Evolutionary conservation across 352 stramenopile genomes (phyloP).

Genomic region (Phytophthora tubulina): DNA sequence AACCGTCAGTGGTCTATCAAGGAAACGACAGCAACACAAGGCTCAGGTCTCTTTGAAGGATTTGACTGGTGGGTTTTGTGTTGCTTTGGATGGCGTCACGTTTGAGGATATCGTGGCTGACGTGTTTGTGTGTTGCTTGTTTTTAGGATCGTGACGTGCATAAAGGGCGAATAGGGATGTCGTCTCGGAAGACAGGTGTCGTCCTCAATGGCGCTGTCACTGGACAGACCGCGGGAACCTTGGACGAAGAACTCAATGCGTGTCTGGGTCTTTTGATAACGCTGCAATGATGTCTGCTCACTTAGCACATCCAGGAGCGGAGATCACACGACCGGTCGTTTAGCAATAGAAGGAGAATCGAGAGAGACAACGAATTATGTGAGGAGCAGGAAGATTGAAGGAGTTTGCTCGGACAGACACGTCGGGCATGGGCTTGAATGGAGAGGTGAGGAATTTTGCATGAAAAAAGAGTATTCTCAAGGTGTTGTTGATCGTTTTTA

Average conservation of each 20-base stretch:
- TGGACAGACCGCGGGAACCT: slow-evolving; percentile 15
- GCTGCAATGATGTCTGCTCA: slow-evolving; percentile 5
- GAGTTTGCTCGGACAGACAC: slow-evolving; percentile 8
- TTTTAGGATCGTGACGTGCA: slow-evolving; percentile 89
- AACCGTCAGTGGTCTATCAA: slow-evolving; percentile 99
- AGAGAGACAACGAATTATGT: slow-evolving; percentile 5
- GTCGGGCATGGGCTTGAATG: slow-evolving; percentile 7
- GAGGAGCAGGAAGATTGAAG: slow-evolving; percentile 23
- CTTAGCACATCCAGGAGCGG: slow-evolving; percentile 11
- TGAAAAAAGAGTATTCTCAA: slow-evolving; percentile 22
- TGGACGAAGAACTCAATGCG: background rate
- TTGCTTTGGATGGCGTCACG: background rate
- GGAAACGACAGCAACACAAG: slow-evolving; percentile 98
- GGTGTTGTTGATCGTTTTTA: slow-evolving; percentile 17
- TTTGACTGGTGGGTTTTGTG: slow-evolving; percentile 95
- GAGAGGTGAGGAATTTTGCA: slow-evolving; percentile 35
- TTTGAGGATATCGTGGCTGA: slow-evolving; percentile 21
- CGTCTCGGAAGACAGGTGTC: slow-evolving; percentile 8
- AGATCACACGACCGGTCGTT: slow-evolving; percentile 17
- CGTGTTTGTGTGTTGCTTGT: slow-evolving; percentile 8
- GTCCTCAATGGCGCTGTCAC: slow-evolving; percentile 10
- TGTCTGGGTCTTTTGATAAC: slow-evolving; percentile 6
- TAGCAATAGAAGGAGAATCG: slow-evolving; percentile 42
- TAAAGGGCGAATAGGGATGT: slow-evolving; percentile 84
- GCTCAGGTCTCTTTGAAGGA: slow-evolving; percentile 98